These are phyloP conservation scores for Arthroderma uncinatum DNA, from an alignment of 2,329 filamentous ascomycete species.

Conservation along the genomic window DNA sequence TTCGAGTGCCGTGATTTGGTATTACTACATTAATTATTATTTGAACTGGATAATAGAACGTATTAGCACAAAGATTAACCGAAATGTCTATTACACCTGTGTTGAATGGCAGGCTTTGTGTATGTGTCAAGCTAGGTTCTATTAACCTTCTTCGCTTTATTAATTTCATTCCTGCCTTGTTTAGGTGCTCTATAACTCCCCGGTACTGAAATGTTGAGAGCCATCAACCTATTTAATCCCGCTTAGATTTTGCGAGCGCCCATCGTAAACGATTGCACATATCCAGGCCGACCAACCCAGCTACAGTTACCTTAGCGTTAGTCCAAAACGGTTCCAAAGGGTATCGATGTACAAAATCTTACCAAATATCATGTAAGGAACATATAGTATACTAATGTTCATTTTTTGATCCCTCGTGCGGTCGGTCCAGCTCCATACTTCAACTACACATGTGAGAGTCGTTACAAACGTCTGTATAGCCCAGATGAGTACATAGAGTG, in stretches of 20 bases:
- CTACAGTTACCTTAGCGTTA: constrained; percentile 16
- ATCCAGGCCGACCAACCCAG: constrained; percentile 30
- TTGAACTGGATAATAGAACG: too few relatives aligned
- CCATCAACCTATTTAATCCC: neutral
- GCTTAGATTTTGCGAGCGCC: constrained; percentile 13
- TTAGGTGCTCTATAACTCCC: too few relatives aligned
- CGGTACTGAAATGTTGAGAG: too few relatives aligned
- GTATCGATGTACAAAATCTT: constrained; percentile 21
- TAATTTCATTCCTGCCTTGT: too few relatives aligned
- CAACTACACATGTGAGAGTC: constrained; percentile 51
- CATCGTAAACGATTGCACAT: constrained; percentile 26
- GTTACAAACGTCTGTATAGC: constrained; percentile 50
- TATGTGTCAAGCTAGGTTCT: too few relatives aligned
- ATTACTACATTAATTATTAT: too few relatives aligned
- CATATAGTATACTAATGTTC: constrained; percentile 43
- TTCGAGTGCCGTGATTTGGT: too few relatives aligned
- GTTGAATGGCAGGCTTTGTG: too few relatives aligned
- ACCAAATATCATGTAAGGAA: constrained; percentile 48
- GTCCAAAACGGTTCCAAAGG: neutral
- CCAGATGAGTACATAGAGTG: constrained; percentile 50
- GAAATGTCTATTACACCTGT: too few relatives aligned
- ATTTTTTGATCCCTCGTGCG: constrained; percentile 38
- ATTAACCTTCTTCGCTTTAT: too few relatives aligned
- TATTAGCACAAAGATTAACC: too few relatives aligned
- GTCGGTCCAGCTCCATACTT: constrained; percentile 47